Conservation (phyloP, 148 eudicot genomes). For the Drosera capensis region DNA sequence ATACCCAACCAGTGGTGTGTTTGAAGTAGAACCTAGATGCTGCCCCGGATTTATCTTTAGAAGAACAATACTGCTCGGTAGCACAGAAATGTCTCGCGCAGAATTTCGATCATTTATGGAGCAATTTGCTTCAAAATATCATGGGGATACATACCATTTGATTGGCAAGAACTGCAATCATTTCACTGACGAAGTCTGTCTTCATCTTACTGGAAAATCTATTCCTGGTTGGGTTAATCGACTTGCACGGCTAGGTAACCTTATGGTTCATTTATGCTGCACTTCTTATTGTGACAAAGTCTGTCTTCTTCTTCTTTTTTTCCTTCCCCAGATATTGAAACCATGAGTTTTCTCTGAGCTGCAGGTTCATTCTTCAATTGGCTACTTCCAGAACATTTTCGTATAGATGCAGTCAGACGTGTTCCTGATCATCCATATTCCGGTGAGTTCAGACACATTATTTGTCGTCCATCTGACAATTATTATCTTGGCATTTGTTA, state of each 20-base stretch:
- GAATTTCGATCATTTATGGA: conserved; percentile 75
- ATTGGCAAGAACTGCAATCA: conserved; percentile 95
- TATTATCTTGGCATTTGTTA: not conserved
- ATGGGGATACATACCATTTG: conserved; percentile 80
- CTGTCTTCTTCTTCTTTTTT: conserved; percentile 1
- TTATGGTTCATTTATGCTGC: not conserved
- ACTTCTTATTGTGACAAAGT: not conserved
- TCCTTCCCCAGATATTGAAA: conserved; percentile 9
- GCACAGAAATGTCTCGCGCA: conserved; percentile 58
- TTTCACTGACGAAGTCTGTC: conserved; percentile 75
- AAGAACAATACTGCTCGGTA: conserved; percentile 63
- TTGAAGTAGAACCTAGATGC: conserved; percentile 83
- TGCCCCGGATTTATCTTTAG: conserved; percentile 85
- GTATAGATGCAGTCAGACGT: conserved; percentile 49
- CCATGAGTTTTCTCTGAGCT: conserved; percentile 10
- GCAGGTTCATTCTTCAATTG: conserved; percentile 80
- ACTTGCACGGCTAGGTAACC: conserved; percentile 70
- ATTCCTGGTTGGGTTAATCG: conserved; percentile 98
- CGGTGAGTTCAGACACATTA: conserved; percentile 24
- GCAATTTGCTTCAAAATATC: conserved; percentile 60
- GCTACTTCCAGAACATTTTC: conserved; percentile 65
- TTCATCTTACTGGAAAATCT: conserved; percentile 56
- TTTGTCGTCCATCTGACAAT: not conserved
- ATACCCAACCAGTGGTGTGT: conserved; percentile 74
- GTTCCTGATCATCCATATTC: conserved; percentile 45